Base-by-base conservation (phyloP, 441 rosid species). In the Aquilaria agallochum region DNA sequence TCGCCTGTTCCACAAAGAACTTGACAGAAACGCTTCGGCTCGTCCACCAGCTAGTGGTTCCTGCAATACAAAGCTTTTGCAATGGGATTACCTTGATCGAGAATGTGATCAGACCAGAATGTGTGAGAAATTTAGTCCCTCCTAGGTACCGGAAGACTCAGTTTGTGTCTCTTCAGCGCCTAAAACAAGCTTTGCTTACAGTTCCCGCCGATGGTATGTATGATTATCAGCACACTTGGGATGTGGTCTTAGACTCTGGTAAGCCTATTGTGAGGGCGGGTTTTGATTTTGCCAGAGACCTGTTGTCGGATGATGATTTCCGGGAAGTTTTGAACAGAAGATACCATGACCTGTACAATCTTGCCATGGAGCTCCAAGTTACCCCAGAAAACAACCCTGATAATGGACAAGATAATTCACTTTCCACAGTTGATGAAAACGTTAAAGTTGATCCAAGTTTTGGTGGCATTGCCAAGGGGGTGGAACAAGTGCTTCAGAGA, bases 191-290 rank as follows among this genome's bases (percentile, higher is more conserved):
- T 31, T 74, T 89, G 50, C 88, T 90, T 50, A 87, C 99, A 2
- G 87, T 86, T 72, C 91, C 94, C 47, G 99, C 97, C 44, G 96
- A 94, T 34, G 59, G 84, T 69, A 80, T 91, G 89, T 91, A 94
- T 67, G 96, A 87, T 75, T 94, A 94, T 77, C 97, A 94, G 75
- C 97, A 91, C 71, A 91, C 95, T 0, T 91, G 97, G 97, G 79
- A 76, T 63, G 68, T 81, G 33, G 96, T 87, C 56, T 64, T 70
- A 30, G 94, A 89, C 59, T 80, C 90, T 6, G 92, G 96, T 32
- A 87, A 77, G 61, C 60, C 78, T 45, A 58, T 94, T 65, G 69
- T 91, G 34, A 59, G 72, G 68, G 76, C 83, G 30, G 92, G 94
- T 12, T 91, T 91, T 58, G 96, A 91, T 74, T 81, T 89, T 44